Conservation (phyloP, 2,329 filamentous ascomycete genomes). For the Fusarium sulawesiense region DNA sequence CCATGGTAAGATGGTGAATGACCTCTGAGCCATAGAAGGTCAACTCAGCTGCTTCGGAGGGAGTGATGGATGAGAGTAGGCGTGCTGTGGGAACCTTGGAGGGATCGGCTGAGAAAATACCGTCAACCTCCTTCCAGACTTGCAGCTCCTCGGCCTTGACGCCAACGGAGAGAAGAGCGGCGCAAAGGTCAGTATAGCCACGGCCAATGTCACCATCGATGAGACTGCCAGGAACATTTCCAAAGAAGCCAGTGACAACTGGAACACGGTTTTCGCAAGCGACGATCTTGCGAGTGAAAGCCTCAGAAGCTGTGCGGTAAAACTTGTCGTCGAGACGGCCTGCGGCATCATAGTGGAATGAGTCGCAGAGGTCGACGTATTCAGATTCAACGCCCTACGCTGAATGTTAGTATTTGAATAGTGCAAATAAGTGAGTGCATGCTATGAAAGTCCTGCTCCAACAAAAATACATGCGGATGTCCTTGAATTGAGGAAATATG, state of each 20-base stretch:
- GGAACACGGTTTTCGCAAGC: constrained; percentile 76
- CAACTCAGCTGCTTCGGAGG: constrained; percentile 93
- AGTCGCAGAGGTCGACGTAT: constrained; percentile 89
- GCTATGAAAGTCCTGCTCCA: background rate
- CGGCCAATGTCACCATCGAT: constrained; percentile 90
- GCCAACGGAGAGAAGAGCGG: constrained; percentile 89
- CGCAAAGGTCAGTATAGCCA: constrained; percentile 96
- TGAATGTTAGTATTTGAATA: constrained; percentile 44
- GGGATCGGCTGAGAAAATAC: constrained; percentile 87
- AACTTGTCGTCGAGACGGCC: constrained; percentile 74
- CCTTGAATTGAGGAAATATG: background rate
- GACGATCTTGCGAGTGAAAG: constrained; percentile 72
- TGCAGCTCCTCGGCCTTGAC: constrained; percentile 89
- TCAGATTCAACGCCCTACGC: constrained; percentile 79
- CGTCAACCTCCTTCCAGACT: constrained; percentile 99
- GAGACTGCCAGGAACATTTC: constrained; percentile 88
- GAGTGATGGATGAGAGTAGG: constrained; percentile 88
- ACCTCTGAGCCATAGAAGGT: constrained; percentile 96
- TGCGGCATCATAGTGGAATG: constrained; percentile 74
- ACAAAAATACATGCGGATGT: background rate
- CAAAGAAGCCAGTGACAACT: constrained; percentile 93
- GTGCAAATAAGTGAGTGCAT: background rate
- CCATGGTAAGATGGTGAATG: constrained; percentile 99
- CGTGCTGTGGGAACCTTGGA: constrained; percentile 93
- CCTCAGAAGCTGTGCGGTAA: constrained; percentile 72